phyloP scores from a whole-genome alignment of 306 rosid genomes.

The Malus sylvestris region DNA sequence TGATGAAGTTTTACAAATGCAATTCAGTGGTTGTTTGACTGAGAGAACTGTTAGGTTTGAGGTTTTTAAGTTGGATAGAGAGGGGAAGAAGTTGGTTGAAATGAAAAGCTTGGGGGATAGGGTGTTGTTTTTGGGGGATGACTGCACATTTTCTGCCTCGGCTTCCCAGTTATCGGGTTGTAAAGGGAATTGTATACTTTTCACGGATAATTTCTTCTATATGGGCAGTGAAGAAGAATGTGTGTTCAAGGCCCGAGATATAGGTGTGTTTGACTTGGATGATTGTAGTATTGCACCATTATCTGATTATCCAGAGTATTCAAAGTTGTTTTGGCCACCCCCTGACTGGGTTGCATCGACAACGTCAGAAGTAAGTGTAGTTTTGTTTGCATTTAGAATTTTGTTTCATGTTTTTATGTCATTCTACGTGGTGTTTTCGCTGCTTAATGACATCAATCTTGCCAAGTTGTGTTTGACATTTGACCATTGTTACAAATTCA shows the following conservation, averaged over 20 bases:
- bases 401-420: neutral
- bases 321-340: slow-evolving; percentile 68
- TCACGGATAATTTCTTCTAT: slow-evolving; percentile 43
- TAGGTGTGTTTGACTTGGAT: slow-evolving; percentile 49
- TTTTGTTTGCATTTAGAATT: neutral
- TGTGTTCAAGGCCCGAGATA: slow-evolving; percentile 30
- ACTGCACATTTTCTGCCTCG: slow-evolving; percentile 55
- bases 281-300: slow-evolving; percentile 36
- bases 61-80: slow-evolving; percentile 41
- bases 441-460: neutral
- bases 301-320: slow-evolving; percentile 35
- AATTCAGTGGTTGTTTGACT: slow-evolving; percentile 15
- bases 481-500: neutral
- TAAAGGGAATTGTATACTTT: slow-evolving; percentile 55
- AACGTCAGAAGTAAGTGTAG: slow-evolving; percentile 25
- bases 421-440: neutral
- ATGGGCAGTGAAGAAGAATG: slow-evolving; percentile 16
- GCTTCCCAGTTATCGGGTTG: slow-evolving; percentile 35
- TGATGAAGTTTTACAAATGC: slow-evolving; percentile 5
- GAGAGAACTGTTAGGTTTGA: slow-evolving; percentile 52
- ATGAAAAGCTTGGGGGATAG: slow-evolving; percentile 45
- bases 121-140: slow-evolving; percentile 71
- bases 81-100: slow-evolving; percentile 51
- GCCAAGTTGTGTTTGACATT: neutral
- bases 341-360: slow-evolving; percentile 46